Evolutionary conservation across 2,329 filamentous ascomycete genomes (phyloP).

Genomic region (Ophiostoma sp.): DNA sequence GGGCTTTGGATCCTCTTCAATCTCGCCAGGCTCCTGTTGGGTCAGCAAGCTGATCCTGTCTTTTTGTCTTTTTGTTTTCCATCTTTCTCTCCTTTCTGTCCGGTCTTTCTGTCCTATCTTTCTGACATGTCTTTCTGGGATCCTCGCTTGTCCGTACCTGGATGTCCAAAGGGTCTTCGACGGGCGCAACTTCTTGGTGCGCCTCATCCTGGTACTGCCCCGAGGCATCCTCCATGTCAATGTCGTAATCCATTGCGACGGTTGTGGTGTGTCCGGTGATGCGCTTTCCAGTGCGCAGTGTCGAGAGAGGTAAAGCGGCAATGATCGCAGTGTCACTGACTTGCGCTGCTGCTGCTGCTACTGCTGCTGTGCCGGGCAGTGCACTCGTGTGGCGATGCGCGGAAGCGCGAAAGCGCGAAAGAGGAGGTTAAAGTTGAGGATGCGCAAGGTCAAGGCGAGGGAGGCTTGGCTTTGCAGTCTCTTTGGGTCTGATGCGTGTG

Average conservation of each 20-base stretch:
- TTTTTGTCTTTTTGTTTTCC: not conserved
- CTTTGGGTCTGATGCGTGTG: not conserved
- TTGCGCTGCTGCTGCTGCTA: not conserved
- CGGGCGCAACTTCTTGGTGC: conserved; percentile 29
- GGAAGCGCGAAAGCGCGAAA: no score
- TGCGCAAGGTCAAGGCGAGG: not conserved
- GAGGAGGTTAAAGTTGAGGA: not conserved
- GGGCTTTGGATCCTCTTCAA: conserved; percentile 29
- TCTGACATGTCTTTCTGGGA: no score
- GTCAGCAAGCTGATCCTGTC: not conserved
- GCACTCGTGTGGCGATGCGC: not conserved
- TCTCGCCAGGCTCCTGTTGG: conserved; percentile 39
- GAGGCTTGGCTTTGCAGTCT: not conserved
- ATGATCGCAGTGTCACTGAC: not conserved
- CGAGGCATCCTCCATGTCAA: conserved; percentile 64
- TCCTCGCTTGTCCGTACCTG: conserved; percentile 19
- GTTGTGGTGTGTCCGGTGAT: not conserved
- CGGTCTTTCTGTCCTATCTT: no score
- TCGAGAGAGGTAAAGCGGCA: not conserved
- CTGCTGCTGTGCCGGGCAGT: not conserved
- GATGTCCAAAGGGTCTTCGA: conserved; percentile 33
- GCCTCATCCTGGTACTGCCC: conserved; percentile 19
- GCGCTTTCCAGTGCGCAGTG: not conserved
- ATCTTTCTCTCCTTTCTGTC: no score
- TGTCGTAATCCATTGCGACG: conserved; percentile 59